Percentiles rank a stretch among this genome's conserved stretches.
Evolutionary conservation across 345 rosid species (phyloP).

Genomic region (Salix arbutifolia): DNA sequence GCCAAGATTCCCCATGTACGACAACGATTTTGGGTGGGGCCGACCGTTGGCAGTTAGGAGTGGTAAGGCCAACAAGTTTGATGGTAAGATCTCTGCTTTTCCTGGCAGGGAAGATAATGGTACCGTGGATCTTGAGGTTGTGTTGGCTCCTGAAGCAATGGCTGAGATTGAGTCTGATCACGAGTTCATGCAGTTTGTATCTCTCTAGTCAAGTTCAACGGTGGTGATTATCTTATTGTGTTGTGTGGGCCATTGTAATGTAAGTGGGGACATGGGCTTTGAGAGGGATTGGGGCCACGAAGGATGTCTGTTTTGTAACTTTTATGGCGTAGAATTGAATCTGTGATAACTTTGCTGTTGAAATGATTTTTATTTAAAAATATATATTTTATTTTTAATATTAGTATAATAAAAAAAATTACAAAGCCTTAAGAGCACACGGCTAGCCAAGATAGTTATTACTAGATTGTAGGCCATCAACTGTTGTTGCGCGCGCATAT

Average conservation of each 20-base stretch:
- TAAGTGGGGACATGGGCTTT: not conserved
- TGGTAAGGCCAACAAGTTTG: conserved; percentile 82
- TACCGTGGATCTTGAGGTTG: conserved; percentile 75
- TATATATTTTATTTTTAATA: too few relatives aligned
- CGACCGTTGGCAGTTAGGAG: conserved; percentile 81
- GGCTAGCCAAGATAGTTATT: too few relatives aligned
- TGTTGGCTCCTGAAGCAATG: conserved; percentile 81
- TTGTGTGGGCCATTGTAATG: not conserved
- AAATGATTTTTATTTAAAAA: too few relatives aligned
- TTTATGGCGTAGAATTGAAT: not conserved
- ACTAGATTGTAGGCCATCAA: too few relatives aligned
- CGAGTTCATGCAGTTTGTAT: conserved; percentile 72
- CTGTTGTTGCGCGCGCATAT: too few relatives aligned
- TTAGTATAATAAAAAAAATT: too few relatives aligned
- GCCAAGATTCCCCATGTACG: conserved; percentile 90
- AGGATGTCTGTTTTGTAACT: not conserved
- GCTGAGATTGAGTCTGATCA: conserved; percentile 60
- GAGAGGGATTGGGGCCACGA: not conserved
- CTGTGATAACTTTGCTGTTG: not conserved
- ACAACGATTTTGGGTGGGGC: conserved; percentile 96
- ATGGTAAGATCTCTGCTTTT: conserved; percentile 95
- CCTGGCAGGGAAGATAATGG: conserved; percentile 84
- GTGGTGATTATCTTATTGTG: not conserved
- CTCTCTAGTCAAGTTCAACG: not conserved
- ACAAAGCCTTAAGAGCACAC: too few relatives aligned